A percentile compares a stretch with the other conserved stretches of the same genome.
Conservation (phyloP, 176 grass and related monocot genomes). For the Lolium rigidum region DNA sequence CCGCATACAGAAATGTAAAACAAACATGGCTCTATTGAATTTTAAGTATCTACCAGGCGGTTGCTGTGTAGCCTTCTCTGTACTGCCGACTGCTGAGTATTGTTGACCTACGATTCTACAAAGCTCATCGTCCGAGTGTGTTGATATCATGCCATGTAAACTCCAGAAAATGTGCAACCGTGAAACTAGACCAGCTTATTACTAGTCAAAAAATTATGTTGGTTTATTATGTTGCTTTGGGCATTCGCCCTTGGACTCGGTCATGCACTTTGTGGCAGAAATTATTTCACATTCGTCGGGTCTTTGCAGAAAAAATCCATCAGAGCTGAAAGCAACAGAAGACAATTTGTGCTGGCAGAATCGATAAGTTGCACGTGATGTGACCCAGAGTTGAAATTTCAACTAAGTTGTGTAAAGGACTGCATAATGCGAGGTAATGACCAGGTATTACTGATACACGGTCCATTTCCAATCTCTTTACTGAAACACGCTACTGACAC, state of each 20-base stretch:
- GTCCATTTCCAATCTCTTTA: too few species aligned
- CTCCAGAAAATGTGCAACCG: too few species aligned
- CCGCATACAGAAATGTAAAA: slow-evolving; percentile 17
- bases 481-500: too few species aligned
- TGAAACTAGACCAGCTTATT: background rate
- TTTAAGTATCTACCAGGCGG: background rate
- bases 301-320: background rate
- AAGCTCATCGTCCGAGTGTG: background rate
- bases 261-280: background rate
- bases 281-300: background rate
- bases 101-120: background rate
- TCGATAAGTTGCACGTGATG: too few species aligned
- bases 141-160: background rate
- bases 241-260: too few species aligned
- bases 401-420: too few species aligned
- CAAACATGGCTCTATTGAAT: background rate
- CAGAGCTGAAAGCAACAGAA: too few species aligned
- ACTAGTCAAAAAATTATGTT: background rate
- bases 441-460: background rate
- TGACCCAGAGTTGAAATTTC: too few species aligned
- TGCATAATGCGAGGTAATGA: background rate
- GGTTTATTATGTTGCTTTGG: background rate
- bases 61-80: background rate
- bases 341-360: too few species aligned
- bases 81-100: background rate